Base-by-base conservation (phyloP, 2,329 filamentous ascomycete species). In the Mycosphaerella sp. region DNA sequence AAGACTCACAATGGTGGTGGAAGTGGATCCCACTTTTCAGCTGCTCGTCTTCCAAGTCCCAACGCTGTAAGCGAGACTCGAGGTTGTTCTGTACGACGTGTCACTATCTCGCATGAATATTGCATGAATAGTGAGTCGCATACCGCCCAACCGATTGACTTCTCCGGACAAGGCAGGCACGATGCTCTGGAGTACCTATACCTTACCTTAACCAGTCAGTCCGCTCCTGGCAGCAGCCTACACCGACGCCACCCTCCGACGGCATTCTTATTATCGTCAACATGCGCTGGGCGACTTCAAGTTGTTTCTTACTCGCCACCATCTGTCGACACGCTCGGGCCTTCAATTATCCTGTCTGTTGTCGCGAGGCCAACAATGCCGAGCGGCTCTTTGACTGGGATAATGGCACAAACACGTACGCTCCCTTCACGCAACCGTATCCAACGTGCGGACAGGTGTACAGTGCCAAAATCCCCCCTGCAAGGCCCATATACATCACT, bases 361-460 rank as follows among this genome's bases (percentile, higher is more conserved):
- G 36, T 39, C 36, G 36, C n/a, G 36, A 39, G 14, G 36, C 36
- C 13, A 16, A 18, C 36, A 14, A 4, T 13, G n/a, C n/a, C 36
- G 14, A 18, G 2, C 36, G 36, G 10, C 36, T 39, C n/a, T 39
- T 39, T 7, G 36, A 39, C 17, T 39, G 14, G 8, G 25, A 32
- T 16, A 43, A 43, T 4, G 18, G 34, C 18, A 50, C 39, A 36
- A 30, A 21, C 14, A 12, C 8, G 17, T 39, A 43, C 28, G 7
- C 10, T 8, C 28, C 40, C 27, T 36, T 44, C 8, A 14, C 17
- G 17, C 41, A 28, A 6, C 41, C 41, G 7, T 50, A 50, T 13
- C 10, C 47, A 9, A 37, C 40, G 13, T 50, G 47, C 32, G 30
- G 30, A 14, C 47, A 50, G 21, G 17, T 34, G 21, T 50, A 50